Evolutionary conservation across 176 grass and related monocot genomes (phyloP), one percentile per base, ranked within the genome.

Genomic region (Musa troglodytarum): DNA sequence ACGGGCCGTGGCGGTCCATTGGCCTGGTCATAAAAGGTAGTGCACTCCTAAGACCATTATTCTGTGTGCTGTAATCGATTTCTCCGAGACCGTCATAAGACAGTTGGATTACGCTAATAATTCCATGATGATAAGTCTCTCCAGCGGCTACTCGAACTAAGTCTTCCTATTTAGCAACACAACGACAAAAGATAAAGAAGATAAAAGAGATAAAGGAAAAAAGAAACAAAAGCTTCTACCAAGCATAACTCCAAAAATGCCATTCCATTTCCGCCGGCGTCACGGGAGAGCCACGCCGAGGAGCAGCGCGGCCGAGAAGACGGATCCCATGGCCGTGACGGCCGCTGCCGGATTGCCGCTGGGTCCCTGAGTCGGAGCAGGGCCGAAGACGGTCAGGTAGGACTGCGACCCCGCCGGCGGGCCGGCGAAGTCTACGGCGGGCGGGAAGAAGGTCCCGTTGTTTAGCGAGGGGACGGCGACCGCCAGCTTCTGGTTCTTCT

Each of bases 401-500:
- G 7, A 61, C 7, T 66, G 82, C 75, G 77, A 78, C 1, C 21
- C 72, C 16, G n/a, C 68, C 20, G 82, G 80, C 50, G 65, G 13
- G 9, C 49, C 11, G 49, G 76, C 53, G 78, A 12, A 1, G 28
- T 79, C 73, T 3, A 74, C 74, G 0, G 79, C 63, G 0, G 90
- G 86, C 57, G 74, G 76, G n/a, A 92, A 50, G 74, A 80, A 79
- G 71, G 82, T 90, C 67, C 88, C 86, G 28, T 97, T 87, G 12
- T 43, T 6, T 43, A 43, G 86, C 75, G 78, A 53, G 74, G 88
- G 88, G 15, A 97, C 90, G 80, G 90, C 88, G 74, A 97, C 68
- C 54, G 74, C 68, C 21, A 97, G 81, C 81, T 87, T 97, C 87
- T 97, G 93, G 7, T 81, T 82, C 84, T 83, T 97, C 19, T 73